Base-by-base conservation (phyloP, 164 flowering plant species). In the Berberis thunbergii region DNA sequence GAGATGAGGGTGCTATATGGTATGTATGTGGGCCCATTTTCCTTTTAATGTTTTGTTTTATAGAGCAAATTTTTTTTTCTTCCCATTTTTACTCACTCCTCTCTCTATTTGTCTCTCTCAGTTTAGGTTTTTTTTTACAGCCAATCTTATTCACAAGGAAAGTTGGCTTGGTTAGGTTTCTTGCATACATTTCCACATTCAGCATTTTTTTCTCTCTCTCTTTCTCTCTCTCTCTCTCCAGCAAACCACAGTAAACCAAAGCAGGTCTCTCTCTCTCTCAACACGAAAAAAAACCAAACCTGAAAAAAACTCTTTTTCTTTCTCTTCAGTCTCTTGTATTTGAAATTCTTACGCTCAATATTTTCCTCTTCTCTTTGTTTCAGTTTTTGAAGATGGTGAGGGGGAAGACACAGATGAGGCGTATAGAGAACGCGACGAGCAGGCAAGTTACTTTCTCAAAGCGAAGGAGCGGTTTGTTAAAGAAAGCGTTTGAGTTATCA, bases 371-470 rank as follows among this genome's bases (percentile, higher is more conserved):
- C 8, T 46, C 49, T 38, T 61, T 39, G 43, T 49, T 10, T 2
- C 6, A 39, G 38, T 46, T 38, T 38, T 45, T 41, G 8, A 38
- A 4, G 45, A 81, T 82, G 86, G 83, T 78, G 77, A 79, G 86
- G 56, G 83, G 86, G 6, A 82, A 79, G 59, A 79, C 81, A 43
- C 79, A 78, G 69, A 72, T 82, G 83, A 82, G 71, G 77, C 70
- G 80, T 26, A 82, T 82, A 67, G 86, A 82, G 64, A 82, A 82
- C 55, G 76, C 75, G 1, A 67, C 81, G 7, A 79, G 86, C 68
- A 79, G 86, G 70, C 86, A 82, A 74, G 86, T 82, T 2, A 79
- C 81, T 10, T 81, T 81, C 61, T 78, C 81, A 6, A 80, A 81
- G 77, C 41, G 84, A 7, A 73, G 81, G 58, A 81, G 70, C 46